A percentile compares a stretch with the other conserved stretches of the same genome.
Conservation (phyloP, 2,329 filamentous ascomycete genomes). For the Dryadomyces quercus-mongolicae region DNA sequence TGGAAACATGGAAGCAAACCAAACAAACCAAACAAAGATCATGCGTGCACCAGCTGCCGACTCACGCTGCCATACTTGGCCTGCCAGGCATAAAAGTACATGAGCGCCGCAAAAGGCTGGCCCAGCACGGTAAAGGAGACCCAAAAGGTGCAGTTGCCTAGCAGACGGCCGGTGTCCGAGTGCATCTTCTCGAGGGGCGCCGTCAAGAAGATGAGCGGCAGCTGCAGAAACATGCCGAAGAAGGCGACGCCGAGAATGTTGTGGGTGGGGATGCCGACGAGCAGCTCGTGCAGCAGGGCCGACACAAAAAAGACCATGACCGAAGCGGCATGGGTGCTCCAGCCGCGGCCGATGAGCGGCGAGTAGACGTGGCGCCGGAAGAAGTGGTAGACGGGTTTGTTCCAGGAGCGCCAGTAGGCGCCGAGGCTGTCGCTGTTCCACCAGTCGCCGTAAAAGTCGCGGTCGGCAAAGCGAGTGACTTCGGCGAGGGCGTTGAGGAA, state of each 20-base stretch:
- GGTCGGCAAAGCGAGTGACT: conserved; percentile 78
- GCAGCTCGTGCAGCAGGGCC: conserved; percentile 78
- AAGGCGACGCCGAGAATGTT: conserved; percentile 91
- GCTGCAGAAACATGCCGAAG: conserved; percentile 82
- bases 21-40: too few relatives aligned
- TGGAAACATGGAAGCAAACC: not conserved
- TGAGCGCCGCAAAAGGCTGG: conserved; percentile 79
- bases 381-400: conserved; percentile 93
- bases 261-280: conserved; percentile 90
- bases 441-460: conserved; percentile 95
- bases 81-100: conserved; percentile 99
- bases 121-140: conserved; percentile 90
- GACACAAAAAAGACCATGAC: conserved; percentile 79
- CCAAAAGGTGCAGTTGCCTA: conserved; percentile 95
- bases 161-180: conserved; percentile 60
- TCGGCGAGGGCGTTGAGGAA: conserved; percentile 86
- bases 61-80: conserved; percentile 87
- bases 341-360: conserved; percentile 75
- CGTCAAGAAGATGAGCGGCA: conserved; percentile 77
- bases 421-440: conserved; percentile 88
- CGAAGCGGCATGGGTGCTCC: conserved; percentile 58
- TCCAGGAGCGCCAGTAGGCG: conserved; percentile 92
- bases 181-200: conserved; percentile 68
- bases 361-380: conserved; percentile 92
- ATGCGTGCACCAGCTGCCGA: conserved; percentile 15